Conservation (phyloP, 2,329 filamentous ascomycete genomes). For the Aspergillus proliferans region DNA sequence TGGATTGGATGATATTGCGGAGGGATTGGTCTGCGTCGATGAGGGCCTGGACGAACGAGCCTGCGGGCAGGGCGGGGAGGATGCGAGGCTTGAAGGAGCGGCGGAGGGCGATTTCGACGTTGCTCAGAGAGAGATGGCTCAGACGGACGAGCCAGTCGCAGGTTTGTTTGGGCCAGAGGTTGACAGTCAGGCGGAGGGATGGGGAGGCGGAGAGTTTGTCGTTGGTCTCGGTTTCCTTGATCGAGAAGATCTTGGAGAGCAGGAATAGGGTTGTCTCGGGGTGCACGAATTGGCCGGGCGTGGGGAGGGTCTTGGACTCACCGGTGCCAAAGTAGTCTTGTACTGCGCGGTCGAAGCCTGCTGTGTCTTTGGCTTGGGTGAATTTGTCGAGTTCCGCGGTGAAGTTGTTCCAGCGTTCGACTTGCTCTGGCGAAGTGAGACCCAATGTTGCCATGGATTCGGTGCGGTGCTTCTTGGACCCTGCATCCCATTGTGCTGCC, state of each 20-base stretch:
- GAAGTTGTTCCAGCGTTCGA: slow-evolving; percentile 29
- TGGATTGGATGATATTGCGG: slow-evolving; percentile 29
- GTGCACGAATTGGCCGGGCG: slow-evolving; percentile 25
- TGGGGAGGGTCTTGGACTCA: slow-evolving; percentile 17
- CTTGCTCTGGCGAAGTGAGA: slow-evolving; percentile 25
- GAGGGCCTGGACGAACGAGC: slow-evolving; percentile 35
- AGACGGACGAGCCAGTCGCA: slow-evolving; percentile 37
- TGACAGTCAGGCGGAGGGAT: slow-evolving; percentile 23
- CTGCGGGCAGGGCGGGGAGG: slow-evolving; percentile 31
- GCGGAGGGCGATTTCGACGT: slow-evolving; percentile 36
- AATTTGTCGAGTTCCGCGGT: slow-evolving; percentile 24
- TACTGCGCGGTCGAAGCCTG: slow-evolving; percentile 31
- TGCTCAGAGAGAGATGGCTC: slow-evolving; percentile 33
- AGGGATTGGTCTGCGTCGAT: slow-evolving; percentile 35
- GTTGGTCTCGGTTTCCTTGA: slow-evolving; percentile 13
- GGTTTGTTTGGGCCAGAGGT: slow-evolving; percentile 32
- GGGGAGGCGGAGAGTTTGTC: slow-evolving; percentile 21
- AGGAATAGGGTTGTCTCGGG: slow-evolving; percentile 32
- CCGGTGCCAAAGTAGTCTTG: slow-evolving; percentile 22
- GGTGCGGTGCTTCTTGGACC: slow-evolving; percentile 24
- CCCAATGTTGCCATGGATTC: slow-evolving; percentile 26
- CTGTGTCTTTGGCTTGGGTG: slow-evolving; percentile 19
- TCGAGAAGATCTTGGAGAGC: slow-evolving; percentile 34
- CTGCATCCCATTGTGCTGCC: slow-evolving; percentile 22
- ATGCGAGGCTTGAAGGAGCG: slow-evolving; percentile 28